Evolutionary conservation across 768 basidiomycete species (phyloP), one percentile per base, ranked within the genome.

Genomic region (Tricholoma furcatifolium): DNA sequence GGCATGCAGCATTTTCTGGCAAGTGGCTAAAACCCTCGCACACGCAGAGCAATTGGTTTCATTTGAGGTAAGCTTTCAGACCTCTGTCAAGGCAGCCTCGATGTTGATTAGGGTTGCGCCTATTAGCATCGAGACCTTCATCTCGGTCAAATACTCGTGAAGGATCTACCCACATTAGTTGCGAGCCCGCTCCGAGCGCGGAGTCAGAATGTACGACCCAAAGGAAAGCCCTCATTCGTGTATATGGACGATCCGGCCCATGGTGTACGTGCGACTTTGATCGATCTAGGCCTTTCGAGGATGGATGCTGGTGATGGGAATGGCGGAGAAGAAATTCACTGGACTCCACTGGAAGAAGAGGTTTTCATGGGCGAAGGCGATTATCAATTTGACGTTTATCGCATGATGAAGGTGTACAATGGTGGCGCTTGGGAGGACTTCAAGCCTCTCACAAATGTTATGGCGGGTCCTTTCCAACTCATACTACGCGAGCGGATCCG

Each of bases 51-150:
- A 81, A 32, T 70, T 87, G 44, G 84, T 87, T 12, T 76, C 81
- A 11, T 98, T 99, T 52, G 97, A 99, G 82, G 96, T 97, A 57
- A 51, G 81, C 60, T 20, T 30, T 20, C 39, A 36, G 2, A 34
- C 45, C 43, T n/a, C n/a, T 5, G 8, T 31, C n/a, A 11, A 43
- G 20, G 15, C 40, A 24, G 55, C 34, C 47, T 6, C 32, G 17
- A 18, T 23, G 18, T 43, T 38, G 23, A 36, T 18, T 14, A 49
- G 53, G 46, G 47, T 36, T 27, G n/a, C 31, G 10, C 42, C 20
- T 47, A 44, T 44, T 62, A 99, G 96, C 97, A 99, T 70, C 93
- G 97, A 30, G 97, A 99, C 68, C 82, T 99, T n/a, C 97, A 99
- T 62, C 93, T 92, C 83, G 97, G 97, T 18, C 97, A 99, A 67